Conservation (phyloP, 805 yeast species). For the Candida germanica region DNA sequence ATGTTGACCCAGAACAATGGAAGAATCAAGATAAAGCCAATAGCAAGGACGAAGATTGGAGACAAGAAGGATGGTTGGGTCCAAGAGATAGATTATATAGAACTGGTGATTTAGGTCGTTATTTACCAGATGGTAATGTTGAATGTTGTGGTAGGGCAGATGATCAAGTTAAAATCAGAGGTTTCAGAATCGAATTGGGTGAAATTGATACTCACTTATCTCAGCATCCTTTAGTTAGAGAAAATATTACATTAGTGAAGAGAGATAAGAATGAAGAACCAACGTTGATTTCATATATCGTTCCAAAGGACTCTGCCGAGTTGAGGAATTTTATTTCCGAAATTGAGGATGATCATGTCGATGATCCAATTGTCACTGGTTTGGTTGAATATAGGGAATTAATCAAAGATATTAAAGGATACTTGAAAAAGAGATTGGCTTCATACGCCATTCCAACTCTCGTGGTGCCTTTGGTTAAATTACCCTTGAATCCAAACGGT, state of each 20-base stretch:
- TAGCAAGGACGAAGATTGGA: conserved; percentile 56
- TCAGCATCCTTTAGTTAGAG: conserved; percentile 88
- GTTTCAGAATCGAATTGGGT: conserved; percentile 96
- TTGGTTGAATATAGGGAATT: conserved; percentile 72
- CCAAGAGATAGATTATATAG: conserved; percentile 95
- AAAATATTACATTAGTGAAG: conserved; percentile 87
- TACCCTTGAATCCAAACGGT: conserved; percentile 97
- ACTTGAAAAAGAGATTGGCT: conserved; percentile 82
- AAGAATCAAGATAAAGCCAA: conserved; percentile 47
- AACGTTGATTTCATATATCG: conserved; percentile 84
- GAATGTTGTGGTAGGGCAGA: conserved; percentile 99
- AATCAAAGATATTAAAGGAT: conserved; percentile 73
- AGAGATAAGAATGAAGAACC: conserved; percentile 93
- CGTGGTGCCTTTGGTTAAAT: conserved; percentile 77
- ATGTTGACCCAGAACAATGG: conserved; percentile 67
- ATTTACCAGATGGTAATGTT: conserved; percentile 94
- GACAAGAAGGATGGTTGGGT: conserved; percentile 76
- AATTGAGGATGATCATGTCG: conserved; percentile 39
- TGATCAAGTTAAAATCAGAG: conserved; percentile 97
- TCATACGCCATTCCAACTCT: conserved; percentile 91
- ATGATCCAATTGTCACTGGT: conserved; percentile 73
- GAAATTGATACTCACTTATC: conserved; percentile 97
- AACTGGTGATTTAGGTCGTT: conserved; percentile 97
- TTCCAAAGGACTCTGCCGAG: conserved; percentile 59
- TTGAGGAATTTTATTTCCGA: conserved; percentile 49